Evolutionary conservation across 768 basidiomycete species (phyloP), one percentile per base, ranked within the genome.

Genomic region (Crepidotus variabilis): DNA sequence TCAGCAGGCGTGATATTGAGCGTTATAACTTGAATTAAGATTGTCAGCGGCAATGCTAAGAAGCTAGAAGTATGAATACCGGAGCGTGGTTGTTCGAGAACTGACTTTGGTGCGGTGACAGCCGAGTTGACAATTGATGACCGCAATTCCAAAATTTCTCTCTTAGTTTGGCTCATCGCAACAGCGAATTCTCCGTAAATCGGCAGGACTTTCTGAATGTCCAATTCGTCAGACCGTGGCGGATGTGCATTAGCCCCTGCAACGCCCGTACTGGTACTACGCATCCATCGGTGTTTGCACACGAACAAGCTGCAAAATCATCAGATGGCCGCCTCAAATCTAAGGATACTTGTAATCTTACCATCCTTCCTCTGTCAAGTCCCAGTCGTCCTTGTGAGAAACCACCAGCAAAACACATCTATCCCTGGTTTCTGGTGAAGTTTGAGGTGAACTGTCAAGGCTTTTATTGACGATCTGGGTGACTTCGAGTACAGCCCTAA

Each of bases 161-260:
- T 71, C 24, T 71, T 73, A 39, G 78, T 73, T 63, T 89, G 87
- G 1, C 84, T 78, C 69, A 88, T 82, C 8, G 73, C 67, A 36
- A 88, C 75, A 4, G 75, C 70, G 61, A 88, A 82, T 33, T 74
- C 69, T 9, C 75, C 77, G 52, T 79, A 76, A 32, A 90, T 79
- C 2, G 86, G 85, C n/a, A 82, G 77, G 2, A 80, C 72, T 72
- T 18, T 71, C 69, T 24, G 63, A 51, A 13, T 56, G 52, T 18
- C 61, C 70, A 57, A 63, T 57, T 8, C 51, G 8, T 28, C 28
- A 8, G 28, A 8, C 28, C 28, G 3, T 28, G 8, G 28, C 3
- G 28, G 28, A 8, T 28, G 28, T 54, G 32, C 63, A n/a, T 50
- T 66, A 39, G 5, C 21, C 10, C 34, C 24, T 6, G 6, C 48